Evolutionary conservation across 2,329 filamentous ascomycete genomes (phyloP).

Genomic region (Albifimbria verrucaria): DNA sequence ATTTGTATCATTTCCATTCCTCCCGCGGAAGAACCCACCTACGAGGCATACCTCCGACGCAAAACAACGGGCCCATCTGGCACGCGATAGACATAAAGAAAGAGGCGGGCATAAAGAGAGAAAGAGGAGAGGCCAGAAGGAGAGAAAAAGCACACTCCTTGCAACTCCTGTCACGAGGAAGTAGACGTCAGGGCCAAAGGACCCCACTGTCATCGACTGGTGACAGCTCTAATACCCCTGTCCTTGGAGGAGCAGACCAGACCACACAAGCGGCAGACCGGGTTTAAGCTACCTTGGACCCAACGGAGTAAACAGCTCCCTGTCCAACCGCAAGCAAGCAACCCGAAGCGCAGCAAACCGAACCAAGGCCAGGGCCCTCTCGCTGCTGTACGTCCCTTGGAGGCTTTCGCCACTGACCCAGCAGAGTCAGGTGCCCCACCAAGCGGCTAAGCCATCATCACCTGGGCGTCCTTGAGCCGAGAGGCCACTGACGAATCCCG

Average conservation of each 20-base stretch:
- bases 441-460: slow-evolving; percentile 16
- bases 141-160: neutral
- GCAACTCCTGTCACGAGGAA: slow-evolving; percentile 1
- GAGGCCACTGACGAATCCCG: neutral
- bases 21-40: neutral
- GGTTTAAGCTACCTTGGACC: neutral
- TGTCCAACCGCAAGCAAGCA: neutral
- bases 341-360: too few species aligned
- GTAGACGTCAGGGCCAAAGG: neutral
- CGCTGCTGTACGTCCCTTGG: slow-evolving; percentile 12
- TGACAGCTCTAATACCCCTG: neutral
- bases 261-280: neutral
- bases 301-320: neutral
- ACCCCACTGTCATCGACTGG: neutral
- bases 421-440: slow-evolving; percentile 29
- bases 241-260: neutral
- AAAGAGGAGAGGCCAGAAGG: neutral
- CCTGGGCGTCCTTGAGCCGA: slow-evolving; percentile 6
- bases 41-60: neutral
- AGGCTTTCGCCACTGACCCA: slow-evolving; percentile 26
- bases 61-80: neutral
- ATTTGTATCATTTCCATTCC: neutral
- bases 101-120: neutral
- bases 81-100: neutral
- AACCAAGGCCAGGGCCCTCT: slow-evolving; percentile 1